Conservation (phyloP, 2,329 filamentous ascomycete genomes). For the Cadophora malorum region DNA sequence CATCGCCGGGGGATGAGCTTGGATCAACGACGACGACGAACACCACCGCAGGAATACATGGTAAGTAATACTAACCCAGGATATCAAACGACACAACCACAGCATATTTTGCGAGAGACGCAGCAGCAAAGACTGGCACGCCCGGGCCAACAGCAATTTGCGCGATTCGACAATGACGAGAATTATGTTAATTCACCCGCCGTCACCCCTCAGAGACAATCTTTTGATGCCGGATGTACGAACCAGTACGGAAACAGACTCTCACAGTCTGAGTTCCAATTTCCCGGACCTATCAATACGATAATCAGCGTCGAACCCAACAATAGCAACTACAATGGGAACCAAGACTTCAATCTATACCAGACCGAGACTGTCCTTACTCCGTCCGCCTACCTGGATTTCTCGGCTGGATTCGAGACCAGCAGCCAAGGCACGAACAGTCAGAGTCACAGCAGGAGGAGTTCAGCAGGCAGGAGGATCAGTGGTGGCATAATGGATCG, state of each 20-base stretch:
- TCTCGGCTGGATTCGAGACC: conserved; percentile 41
- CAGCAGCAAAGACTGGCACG: conserved; percentile 86
- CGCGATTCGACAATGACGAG: conserved; percentile 51
- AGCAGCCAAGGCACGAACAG: conserved; percentile 34
- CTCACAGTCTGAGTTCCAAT: conserved; percentile 37
- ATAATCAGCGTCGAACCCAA: conserved; percentile 47
- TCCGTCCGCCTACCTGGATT: conserved; percentile 44
- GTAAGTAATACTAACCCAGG: conserved; percentile 65
- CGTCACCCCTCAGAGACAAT: conserved; percentile 60
- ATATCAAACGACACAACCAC: conserved; percentile 57
- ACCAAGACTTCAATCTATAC: conserved; percentile 44
- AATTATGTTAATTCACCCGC: conserved; percentile 64
- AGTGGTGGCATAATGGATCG: conserved; percentile 67
- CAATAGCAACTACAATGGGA: conserved; percentile 40
- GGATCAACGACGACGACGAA: conserved; percentile 70
- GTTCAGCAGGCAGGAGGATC: conserved; percentile 53
- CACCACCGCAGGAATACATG: conserved; percentile 47
- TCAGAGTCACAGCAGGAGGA: conserved; percentile 40
- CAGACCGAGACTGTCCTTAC: conserved; percentile 38
- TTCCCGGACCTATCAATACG: conserved; percentile 54
- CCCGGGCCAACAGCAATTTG: conserved; percentile 63
- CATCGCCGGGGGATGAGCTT: conserved; percentile 87
- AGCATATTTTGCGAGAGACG: conserved; percentile 88
- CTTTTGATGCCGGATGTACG: conserved; percentile 56
- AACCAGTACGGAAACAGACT: conserved; percentile 42